These are phyloP conservation scores for Leersia perrieri DNA, from an alignment of 176 grass and related monocot genomes.

Conservation along the genomic window DNA sequence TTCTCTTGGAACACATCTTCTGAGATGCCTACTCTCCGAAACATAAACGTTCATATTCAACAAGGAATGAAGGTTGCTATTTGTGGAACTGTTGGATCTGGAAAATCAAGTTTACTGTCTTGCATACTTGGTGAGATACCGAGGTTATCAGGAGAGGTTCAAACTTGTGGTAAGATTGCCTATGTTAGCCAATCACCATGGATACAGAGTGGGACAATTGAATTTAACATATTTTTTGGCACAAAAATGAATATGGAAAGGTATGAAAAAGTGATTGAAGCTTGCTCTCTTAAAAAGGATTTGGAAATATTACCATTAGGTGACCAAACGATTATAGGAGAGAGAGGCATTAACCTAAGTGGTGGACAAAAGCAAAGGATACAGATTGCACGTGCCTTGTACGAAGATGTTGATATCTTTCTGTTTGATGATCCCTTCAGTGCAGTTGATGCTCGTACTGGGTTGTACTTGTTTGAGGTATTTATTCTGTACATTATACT, in stretches of 20 bases:
- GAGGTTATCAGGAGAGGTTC: constrained; percentile 55
- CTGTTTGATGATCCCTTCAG: constrained; percentile 86
- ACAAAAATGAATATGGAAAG: constrained; percentile 37
- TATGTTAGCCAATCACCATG: constrained; percentile 72
- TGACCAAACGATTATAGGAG: constrained; percentile 68
- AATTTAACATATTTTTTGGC: constrained; percentile 62
- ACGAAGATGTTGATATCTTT: constrained; percentile 68
- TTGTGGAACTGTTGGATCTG: constrained; percentile 76
- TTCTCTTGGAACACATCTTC: constrained; percentile 66
- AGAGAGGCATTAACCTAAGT: constrained; percentile 79
- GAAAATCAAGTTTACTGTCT: constrained; percentile 76
- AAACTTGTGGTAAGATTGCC: constrained; percentile 51
- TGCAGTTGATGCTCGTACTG: constrained; percentile 67
- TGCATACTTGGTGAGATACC: constrained; percentile 74
- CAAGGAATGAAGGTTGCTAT: constrained; percentile 58
- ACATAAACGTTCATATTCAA: constrained; percentile 50
- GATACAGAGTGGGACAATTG: constrained; percentile 69
- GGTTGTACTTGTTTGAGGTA: constrained; percentile 67
- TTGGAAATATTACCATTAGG: constrained; percentile 53
- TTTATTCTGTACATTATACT: background rate
- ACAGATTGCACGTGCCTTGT: constrained; percentile 68
- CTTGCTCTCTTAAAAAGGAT: constrained; percentile 57
- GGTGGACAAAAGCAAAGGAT: constrained; percentile 73
- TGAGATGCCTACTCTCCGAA: constrained; percentile 35
- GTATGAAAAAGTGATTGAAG: constrained; percentile 52